A percentile compares a stretch with the other conserved stretches of the same genome.
These are phyloP conservation scores for Globisporangium orthogonon DNA, from an alignment of 352 stramenopile species.

Conservation along the genomic window DNA sequence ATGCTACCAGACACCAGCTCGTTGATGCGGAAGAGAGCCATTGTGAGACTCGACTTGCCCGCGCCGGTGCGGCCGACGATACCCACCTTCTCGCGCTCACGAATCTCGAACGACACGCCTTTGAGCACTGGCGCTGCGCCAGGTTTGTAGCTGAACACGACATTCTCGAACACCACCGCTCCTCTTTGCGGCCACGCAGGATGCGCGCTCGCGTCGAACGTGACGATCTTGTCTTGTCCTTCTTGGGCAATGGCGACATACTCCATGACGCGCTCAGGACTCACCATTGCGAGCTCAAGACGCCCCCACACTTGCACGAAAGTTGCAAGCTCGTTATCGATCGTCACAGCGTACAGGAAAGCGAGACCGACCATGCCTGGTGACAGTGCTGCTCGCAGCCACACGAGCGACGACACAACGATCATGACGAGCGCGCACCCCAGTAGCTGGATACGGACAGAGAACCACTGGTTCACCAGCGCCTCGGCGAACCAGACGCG, in stretches of 20 bases:
- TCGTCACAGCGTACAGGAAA: slow-evolving; percentile 82
- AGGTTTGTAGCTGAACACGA: slow-evolving; percentile 17
- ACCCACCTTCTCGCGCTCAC: slow-evolving; percentile 72
- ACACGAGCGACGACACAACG: slow-evolving; percentile 30
- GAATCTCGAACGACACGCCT: slow-evolving; percentile 41
- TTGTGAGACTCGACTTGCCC: slow-evolving; percentile 85
- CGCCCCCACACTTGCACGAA: slow-evolving; percentile 47
- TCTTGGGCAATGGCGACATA: slow-evolving; percentile 22
- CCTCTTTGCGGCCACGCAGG: slow-evolving; percentile 53
- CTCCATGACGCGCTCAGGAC: slow-evolving; percentile 40
- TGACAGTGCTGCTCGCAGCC: slow-evolving; percentile 21
- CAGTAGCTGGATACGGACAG: slow-evolving; percentile 40
- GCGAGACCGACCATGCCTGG: slow-evolving; percentile 78
- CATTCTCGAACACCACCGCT: slow-evolving; percentile 65
- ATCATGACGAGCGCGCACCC: slow-evolving; percentile 33
- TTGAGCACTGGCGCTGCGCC: slow-evolving; percentile 16
- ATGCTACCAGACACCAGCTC: slow-evolving; percentile 50
- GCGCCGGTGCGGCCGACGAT: slow-evolving; percentile 89
- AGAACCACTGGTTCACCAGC: slow-evolving; percentile 23
- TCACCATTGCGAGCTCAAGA: slow-evolving; percentile 51
- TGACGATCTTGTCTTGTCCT: slow-evolving; percentile 6
- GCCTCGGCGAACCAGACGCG: slow-evolving; percentile 23
- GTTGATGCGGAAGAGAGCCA: slow-evolving; percentile 92
- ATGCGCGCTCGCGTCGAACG: slow-evolving; percentile 25
- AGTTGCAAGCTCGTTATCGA: slow-evolving; percentile 71